Percentiles rank a stretch among this genome's conserved stretches.
These are phyloP conservation scores for Cenchrus purpureus DNA, from an alignment of 176 grass and related monocot species.

Conservation along the genomic window DNA sequence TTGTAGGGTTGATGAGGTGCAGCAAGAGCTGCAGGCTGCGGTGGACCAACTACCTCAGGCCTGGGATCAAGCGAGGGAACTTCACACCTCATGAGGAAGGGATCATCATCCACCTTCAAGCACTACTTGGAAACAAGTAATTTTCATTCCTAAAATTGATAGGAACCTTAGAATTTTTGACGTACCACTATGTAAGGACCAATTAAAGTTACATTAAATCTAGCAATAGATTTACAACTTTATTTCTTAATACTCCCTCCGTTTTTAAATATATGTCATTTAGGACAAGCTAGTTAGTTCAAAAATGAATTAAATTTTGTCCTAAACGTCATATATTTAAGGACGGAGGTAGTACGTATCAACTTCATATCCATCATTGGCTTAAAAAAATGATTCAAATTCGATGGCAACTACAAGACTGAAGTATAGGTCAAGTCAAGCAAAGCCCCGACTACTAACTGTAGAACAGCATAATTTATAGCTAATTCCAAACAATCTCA, in stretches of 20 bases:
- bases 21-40: slow-evolving; percentile 65
- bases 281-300: too few relatives aligned
- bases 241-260: background rate
- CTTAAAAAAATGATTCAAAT: background rate
- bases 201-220: background rate
- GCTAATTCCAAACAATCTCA: background rate
- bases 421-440: background rate
- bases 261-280: too few relatives aligned
- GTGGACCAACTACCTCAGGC: slow-evolving; percentile 63
- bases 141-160: background rate
- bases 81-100: slow-evolving; percentile 65
- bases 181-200: background rate
- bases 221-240: background rate
- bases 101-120: slow-evolving; percentile 66
- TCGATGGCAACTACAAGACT: background rate
- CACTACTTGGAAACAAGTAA: slow-evolving; percentile 66
- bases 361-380: background rate
- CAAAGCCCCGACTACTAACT: background rate
- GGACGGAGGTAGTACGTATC: background rate
- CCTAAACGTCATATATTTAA: too few relatives aligned
- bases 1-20: slow-evolving; percentile 63
- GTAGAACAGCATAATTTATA: background rate
- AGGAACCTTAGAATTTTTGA: too few relatives aligned
- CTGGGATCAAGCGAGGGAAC: slow-evolving; percentile 55
- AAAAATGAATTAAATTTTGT: too few relatives aligned